Conservation (phyloP, 345 rosid genomes). For the Populus nigra region DNA sequence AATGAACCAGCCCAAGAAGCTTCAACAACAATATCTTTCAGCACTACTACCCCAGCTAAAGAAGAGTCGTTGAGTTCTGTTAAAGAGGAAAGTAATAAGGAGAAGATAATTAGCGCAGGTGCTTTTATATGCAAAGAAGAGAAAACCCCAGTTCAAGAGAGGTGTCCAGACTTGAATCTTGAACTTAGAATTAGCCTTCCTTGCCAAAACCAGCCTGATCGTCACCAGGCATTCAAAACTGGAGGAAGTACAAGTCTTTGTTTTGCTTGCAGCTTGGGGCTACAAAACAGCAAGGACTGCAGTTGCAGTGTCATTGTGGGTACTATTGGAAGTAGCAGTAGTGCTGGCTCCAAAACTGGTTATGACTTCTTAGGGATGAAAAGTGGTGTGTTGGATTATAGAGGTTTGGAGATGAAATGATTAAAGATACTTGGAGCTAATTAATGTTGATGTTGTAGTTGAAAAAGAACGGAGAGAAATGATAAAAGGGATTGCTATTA, state of each 20-base stretch:
- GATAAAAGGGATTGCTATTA: conserved; percentile 7
- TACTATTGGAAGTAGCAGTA: conserved; percentile 22
- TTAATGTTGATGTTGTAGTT: neutral
- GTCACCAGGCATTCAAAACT: conserved; percentile 5
- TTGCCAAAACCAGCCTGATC: conserved; percentile 29
- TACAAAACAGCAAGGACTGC: conserved; percentile 55
- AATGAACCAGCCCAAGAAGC: conserved; percentile 35
- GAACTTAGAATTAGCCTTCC: conserved; percentile 90
- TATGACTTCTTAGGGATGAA: conserved; percentile 84
- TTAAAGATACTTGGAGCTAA: neutral
- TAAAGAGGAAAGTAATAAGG: conserved; percentile 24
- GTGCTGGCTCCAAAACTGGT: conserved; percentile 28
- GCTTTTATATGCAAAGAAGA: conserved; percentile 14
- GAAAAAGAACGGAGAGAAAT: neutral
- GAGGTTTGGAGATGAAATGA: conserved; percentile 60
- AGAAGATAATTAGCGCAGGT: neutral
- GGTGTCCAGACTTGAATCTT: conserved; percentile 73
- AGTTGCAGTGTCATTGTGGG: conserved; percentile 29
- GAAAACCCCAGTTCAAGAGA: conserved; percentile 27
- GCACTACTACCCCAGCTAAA: conserved; percentile 2
- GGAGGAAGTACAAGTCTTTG: conserved; percentile 31
- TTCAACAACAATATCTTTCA: conserved; percentile 5
- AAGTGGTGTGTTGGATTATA: conserved; percentile 57
- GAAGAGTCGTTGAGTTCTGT: conserved; percentile 39
- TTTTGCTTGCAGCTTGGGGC: conserved; percentile 52